Base-by-base conservation (phyloP, 1,284 basidiomycete genomes). In the Wolfiporia cocos region DNA sequence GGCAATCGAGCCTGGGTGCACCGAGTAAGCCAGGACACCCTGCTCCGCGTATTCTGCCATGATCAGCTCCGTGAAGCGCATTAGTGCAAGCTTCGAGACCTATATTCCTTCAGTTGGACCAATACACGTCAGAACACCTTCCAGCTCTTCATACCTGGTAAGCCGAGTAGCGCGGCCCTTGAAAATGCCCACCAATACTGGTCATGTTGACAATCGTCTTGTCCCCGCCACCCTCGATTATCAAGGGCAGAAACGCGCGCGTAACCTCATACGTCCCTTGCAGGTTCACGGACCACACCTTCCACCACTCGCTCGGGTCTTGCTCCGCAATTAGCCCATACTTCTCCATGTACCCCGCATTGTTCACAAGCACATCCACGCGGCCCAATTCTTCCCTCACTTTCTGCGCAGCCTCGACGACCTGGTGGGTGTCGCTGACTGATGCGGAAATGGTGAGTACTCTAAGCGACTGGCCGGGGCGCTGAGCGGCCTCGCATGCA, bases 21-120 rank as follows among this genome's bases (percentile, higher is more conserved):
- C 30, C 1, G 38, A 35, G 30, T 33, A 42, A 18, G 42, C 39
- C 18, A 43, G 28, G n/a, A 50, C 32, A 12, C 48, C 46, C 33
- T 47, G 30, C 6, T 33, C 48, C 14, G 39, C 40, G 23, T 50
- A 50, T 29, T 50, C 45, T 15, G 26, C 21, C 6, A 37, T 22
- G 22, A 51, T 41, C 12, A 46, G 43, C 34, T 51, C 49, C 3
- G 41, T 38, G 26, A 51, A 44, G 21, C 49, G 47, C 23, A 40
- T 29, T 12, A 43, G n/a, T n/a, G 47, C 47, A 22, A 47, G 49
- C 35, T 51, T 51, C 14, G 41, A 31, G 14, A 35, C 31, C 39
- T 39, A 19, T 19, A 26, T 37, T 34, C 20, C 18, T n/a, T 3
- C 21, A n/a, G 30, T 35, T 31, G 5, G 22, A 30, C n/a, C 9